Evolutionary conservation across 345 rosid genomes (phyloP), one percentile per base, ranked within the genome.

Genomic region (Corchorus capsularis): DNA sequence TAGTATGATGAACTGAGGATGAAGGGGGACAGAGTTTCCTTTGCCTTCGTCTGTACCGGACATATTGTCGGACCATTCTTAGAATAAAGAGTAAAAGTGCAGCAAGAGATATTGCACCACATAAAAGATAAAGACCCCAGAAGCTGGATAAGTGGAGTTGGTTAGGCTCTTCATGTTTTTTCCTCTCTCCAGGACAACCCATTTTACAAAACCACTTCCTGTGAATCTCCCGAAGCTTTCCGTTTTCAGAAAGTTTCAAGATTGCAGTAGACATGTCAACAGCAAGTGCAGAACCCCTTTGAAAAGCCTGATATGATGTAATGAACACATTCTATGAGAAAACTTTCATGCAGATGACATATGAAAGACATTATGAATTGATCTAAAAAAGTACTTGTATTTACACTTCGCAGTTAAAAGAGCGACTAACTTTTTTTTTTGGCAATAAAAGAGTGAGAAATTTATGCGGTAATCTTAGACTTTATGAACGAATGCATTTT

Each of bases 261-360:
- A 94, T 87, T 56, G 99, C 98, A 7, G 97, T 90, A 16, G 99
- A 95, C 67, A 95, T 85, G 83, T 91, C 98, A 15, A 87, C 74
- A 11, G 91, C 91, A 22, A 95, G 89, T 0, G 91, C 89, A 61
- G 98, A 93, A 20, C 79, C 98, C 77, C 87, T 86, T 78, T 83
- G 84, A 69, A 95, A 95, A 12, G 96, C 98, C 99, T 95, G 83
- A 55, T 74, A 14, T 62, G 69, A 63, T 53, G 72, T 2, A 22
- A 37, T 32, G 17, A 70, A 41, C 20, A 62, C 14, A 74, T 22
- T 8, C 32, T 3, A 61, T 67, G 2, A 27, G 70, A 72, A 37
- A 55, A 12, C 5, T 8, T 19, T 37, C 10, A 14, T 35, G 12
- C n/a, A 69, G 49, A 49, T 67, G 54, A 54, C 2, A 54, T 41